Conservation (phyloP, 2,329 filamentous ascomycete species). For the Cladophialophora exuberans region DNA sequence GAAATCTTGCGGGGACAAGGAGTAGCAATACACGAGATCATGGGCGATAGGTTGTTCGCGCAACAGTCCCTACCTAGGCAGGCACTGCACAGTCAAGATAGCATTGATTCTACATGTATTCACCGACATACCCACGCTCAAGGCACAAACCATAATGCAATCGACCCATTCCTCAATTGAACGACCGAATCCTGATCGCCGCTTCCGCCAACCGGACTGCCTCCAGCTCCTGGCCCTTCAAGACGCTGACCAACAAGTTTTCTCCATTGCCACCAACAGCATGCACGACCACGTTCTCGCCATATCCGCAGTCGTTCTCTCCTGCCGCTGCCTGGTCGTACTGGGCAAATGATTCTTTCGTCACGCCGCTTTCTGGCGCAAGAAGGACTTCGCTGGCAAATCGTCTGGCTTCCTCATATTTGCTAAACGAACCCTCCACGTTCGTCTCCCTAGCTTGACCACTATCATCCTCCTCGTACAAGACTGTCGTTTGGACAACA, state of each 20-base stretch:
- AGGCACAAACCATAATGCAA: too few species aligned
- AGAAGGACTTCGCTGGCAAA: constrained; percentile 33
- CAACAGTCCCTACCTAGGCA: too few species aligned
- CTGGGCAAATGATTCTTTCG: constrained; percentile 35
- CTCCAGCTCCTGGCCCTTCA: constrained; percentile 36
- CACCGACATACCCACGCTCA: too few species aligned
- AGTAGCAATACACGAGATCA: too few species aligned
- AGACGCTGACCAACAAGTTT: constrained; percentile 36
- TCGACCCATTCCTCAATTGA: constrained; percentile 8
- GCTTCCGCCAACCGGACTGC: constrained; percentile 33
- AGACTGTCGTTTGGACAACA: constrained; percentile 34
- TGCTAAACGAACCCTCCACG: constrained; percentile 34
- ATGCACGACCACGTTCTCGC: constrained; percentile 39
- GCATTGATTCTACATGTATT: too few species aligned
- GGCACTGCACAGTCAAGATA: too few species aligned
- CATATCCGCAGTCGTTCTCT: constrained; percentile 37
- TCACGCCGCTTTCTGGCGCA: constrained; percentile 27
- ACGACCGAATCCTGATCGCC: constrained; percentile 24
- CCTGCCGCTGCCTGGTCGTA: constrained; percentile 35
- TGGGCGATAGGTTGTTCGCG: too few species aligned
- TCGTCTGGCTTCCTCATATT: constrained; percentile 34
- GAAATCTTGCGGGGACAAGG: too few species aligned
- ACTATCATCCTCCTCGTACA: constrained; percentile 32
- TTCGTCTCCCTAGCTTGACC: constrained; percentile 31
- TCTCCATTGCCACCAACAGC: constrained; percentile 34